A percentile compares a stretch with the other conserved stretches of the same genome.
Conservation (phyloP, 495 filamentous ascomycete genomes). For the Astrothelium macrocarpum region DNA sequence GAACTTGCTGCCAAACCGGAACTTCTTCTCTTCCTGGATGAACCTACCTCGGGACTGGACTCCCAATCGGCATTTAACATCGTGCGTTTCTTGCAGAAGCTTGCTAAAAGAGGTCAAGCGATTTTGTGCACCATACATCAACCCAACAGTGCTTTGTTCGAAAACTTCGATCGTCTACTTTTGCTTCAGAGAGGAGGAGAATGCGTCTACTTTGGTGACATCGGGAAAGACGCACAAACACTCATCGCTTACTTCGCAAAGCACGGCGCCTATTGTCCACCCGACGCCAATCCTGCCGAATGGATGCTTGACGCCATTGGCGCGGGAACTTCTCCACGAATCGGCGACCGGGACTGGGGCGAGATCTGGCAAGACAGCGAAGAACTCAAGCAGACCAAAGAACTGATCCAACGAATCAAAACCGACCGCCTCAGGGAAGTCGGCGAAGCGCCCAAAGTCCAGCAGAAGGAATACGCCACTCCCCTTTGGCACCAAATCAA, state of each 20-base stretch:
- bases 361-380: slow-evolving; percentile 66
- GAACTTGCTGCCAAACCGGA: slow-evolving; percentile 80
- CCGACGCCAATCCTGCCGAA: slow-evolving; percentile 69
- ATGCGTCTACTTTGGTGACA: slow-evolving; percentile 59
- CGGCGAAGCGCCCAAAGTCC: slow-evolving; percentile 24
- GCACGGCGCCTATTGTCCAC: slow-evolving; percentile 46
- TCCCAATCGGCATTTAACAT: slow-evolving; percentile 82
- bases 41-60: slow-evolving; percentile 84
- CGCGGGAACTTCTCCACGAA: slow-evolving; percentile 60
- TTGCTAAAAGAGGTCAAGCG: slow-evolving; percentile 73
- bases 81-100: slow-evolving; percentile 75
- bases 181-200: slow-evolving; percentile 56
- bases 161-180: slow-evolving; percentile 63
- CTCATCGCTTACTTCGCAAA: slow-evolving; percentile 34
- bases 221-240: slow-evolving; percentile 47
- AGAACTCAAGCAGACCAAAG: slow-evolving; percentile 58
- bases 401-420: slow-evolving; percentile 59
- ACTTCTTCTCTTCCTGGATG: slow-evolving; percentile 79
- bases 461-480: slow-evolving; percentile 63
- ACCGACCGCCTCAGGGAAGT: slow-evolving; percentile 41
- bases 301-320: slow-evolving; percentile 85
- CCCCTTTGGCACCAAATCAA: slow-evolving; percentile 63
- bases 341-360: slow-evolving; percentile 68
- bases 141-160: slow-evolving; percentile 74
- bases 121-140: slow-evolving; percentile 93